Conservation (phyloP, 2,329 filamentous ascomycete genomes). For the Stemphylium lycopersici region DNA sequence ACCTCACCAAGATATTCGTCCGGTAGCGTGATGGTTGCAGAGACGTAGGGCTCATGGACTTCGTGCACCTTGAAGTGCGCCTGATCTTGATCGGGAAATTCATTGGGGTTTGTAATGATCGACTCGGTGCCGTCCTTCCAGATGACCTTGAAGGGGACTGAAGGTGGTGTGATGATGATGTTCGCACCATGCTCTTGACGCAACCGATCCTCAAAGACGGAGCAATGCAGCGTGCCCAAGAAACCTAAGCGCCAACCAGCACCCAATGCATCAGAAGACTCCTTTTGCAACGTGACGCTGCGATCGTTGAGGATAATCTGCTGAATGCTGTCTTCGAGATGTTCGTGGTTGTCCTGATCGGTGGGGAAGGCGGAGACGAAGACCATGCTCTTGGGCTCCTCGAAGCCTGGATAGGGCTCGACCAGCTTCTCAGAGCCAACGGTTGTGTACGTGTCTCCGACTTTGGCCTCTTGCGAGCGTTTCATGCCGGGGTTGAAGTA, state of each 20-base stretch:
- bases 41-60: constrained; percentile 76
- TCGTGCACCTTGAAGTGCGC: constrained; percentile 62
- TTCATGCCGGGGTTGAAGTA: constrained; percentile 99
- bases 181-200: constrained; percentile 92
- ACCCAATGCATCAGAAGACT: constrained; percentile 90
- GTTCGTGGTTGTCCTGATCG: constrained; percentile 84
- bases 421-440: constrained; percentile 78
- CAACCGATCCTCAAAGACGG: constrained; percentile 96
- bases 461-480: constrained; percentile 89
- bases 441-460: constrained; percentile 92
- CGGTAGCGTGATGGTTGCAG: constrained; percentile 85
- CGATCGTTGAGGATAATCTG: constrained; percentile 94
- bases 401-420: constrained; percentile 85
- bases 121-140: constrained; percentile 78
- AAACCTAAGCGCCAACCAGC: constrained; percentile 95
- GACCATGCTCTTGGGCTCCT: constrained; percentile 98
- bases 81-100: constrained; percentile 79
- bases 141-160: constrained; percentile 86
- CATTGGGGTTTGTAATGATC: constrained; percentile 82
- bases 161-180: constrained; percentile 96
- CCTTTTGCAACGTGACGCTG: constrained; percentile 91
- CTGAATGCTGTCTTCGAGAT: constrained; percentile 90
- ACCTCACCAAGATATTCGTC: constrained; percentile 93
- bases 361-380: constrained; percentile 97
- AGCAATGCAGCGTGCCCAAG: constrained; percentile 94